Percentiles rank a stretch among this genome's conserved stretches.
phyloP scores from a whole-genome alignment of 768 basidiomycete genomes.

The Leccinum olivaceopallidum region DNA sequence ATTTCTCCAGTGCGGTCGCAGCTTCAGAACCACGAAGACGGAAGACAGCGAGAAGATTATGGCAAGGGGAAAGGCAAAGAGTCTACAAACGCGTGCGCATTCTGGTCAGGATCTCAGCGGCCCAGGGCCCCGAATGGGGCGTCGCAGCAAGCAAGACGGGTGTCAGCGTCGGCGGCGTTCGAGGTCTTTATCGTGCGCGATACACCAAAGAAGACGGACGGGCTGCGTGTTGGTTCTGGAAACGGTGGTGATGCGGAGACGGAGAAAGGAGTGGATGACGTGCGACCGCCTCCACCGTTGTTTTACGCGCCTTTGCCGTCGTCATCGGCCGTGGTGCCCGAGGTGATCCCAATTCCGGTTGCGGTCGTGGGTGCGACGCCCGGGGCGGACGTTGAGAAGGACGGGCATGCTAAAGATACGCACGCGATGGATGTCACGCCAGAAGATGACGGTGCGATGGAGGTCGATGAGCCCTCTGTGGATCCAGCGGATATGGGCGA shows the following conservation, averaged over 20 bases:
- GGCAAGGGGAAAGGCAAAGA: background rate
- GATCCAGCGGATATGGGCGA: background rate
- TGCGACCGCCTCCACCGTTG: background rate
- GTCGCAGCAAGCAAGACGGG: slow-evolving; percentile 7
- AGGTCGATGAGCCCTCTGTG: background rate
- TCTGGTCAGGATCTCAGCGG: background rate
- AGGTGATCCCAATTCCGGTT: background rate
- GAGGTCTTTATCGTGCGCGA: slow-evolving; percentile 20
- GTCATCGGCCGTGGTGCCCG: background rate
- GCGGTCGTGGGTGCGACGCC: background rate
- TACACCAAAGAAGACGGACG: background rate
- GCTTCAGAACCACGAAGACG: background rate
- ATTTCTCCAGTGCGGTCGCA: slow-evolving; percentile 19
- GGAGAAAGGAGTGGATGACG: background rate
- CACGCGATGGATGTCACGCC: slow-evolving; percentile 1
- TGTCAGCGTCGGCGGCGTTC: slow-evolving; percentile 18
- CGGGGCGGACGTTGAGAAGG: background rate
- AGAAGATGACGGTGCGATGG: background rate
- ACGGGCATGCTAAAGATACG: background rate
- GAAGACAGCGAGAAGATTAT: background rate
- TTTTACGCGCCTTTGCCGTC: background rate
- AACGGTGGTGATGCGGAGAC: no score
- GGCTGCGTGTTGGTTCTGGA: background rate
- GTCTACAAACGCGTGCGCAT: background rate
- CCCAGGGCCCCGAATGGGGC: background rate